A percentile compares a stretch with the other conserved stretches of the same genome.
phyloP scores from a whole-genome alignment of 2,329 filamentous ascomycete genomes.

The Amylocarpus encephaloides region DNA sequence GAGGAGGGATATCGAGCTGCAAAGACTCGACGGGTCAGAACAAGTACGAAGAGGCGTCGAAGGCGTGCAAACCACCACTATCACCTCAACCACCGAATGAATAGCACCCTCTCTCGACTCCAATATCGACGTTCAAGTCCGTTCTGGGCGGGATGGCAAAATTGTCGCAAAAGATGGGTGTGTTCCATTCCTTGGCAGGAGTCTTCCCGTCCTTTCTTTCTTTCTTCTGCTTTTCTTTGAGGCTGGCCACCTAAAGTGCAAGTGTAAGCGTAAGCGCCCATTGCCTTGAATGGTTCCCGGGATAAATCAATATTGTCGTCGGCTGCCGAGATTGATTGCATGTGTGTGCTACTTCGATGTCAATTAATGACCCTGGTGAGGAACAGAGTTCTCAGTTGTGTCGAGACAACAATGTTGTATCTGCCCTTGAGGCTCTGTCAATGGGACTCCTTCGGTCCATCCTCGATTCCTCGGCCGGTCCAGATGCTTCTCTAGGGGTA shows the following conservation, averaged over 20 bases:
- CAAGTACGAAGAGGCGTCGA: background rate
- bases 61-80: background rate
- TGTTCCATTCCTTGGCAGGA: background rate
- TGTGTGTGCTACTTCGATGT: background rate
- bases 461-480: background rate
- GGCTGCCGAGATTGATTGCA: conserved; percentile 1
- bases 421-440: conserved; percentile 1
- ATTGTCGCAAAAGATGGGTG: too few species aligned
- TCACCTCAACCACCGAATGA: background rate
- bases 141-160: too few species aligned
- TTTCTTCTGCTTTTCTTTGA: too few species aligned
- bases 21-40: too few species aligned
- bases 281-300: background rate
- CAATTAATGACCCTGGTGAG: too few species aligned
- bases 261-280: background rate
- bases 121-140: background rate
- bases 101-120: background rate
- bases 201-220: background rate
- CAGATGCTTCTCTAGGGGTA: background rate
- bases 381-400: too few species aligned
- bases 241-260: background rate
- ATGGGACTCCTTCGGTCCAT: too few species aligned
- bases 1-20: too few species aligned
- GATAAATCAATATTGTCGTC: background rate
- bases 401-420: background rate